Conservation (phyloP, 1,139 yeast genomes). For the Scheffersomyces quercinus region DNA sequence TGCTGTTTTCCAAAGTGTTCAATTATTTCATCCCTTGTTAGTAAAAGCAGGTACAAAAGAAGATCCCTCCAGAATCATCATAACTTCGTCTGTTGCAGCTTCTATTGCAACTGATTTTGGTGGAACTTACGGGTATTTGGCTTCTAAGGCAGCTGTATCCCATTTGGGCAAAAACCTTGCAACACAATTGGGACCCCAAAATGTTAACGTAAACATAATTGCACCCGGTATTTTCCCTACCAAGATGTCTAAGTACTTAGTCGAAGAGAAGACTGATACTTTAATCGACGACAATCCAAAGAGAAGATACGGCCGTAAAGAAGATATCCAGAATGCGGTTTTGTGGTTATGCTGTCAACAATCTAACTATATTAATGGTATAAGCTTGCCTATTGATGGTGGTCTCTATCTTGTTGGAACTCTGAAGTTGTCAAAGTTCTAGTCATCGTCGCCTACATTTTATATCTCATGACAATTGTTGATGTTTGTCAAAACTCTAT, state of each 20-base stretch:
- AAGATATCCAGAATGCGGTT: conserved; percentile 61
- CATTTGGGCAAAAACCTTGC: conserved; percentile 70
- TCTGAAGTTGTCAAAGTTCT: conserved; percentile 2
- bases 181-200: conserved; percentile 60
- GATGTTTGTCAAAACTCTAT: too few species aligned
- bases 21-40: conserved; percentile 59
- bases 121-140: conserved; percentile 69
- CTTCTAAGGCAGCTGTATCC: conserved; percentile 77
- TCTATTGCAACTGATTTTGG: conserved; percentile 44
- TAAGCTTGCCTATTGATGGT: conserved; percentile 76
- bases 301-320: conserved; percentile 60
- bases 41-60: conserved; percentile 53
- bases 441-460: background rate
- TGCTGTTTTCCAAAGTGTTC: conserved; percentile 69
- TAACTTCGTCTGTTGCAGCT: conserved; percentile 65
- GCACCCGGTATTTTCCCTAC: conserved; percentile 83
- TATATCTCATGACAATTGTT: too few species aligned
- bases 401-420: conserved; percentile 40
- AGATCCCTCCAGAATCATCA: conserved; percentile 67
- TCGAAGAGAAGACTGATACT: conserved; percentile 54
- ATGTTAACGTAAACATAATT: conserved; percentile 65
- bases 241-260: conserved; percentile 69
- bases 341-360: conserved; percentile 61
- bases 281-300: conserved; percentile 58
- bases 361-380: conserved; percentile 66